phyloP scores from a whole-genome alignment of 2,329 filamentous ascomycete genomes.

The Diaporthe sp. region DNA sequence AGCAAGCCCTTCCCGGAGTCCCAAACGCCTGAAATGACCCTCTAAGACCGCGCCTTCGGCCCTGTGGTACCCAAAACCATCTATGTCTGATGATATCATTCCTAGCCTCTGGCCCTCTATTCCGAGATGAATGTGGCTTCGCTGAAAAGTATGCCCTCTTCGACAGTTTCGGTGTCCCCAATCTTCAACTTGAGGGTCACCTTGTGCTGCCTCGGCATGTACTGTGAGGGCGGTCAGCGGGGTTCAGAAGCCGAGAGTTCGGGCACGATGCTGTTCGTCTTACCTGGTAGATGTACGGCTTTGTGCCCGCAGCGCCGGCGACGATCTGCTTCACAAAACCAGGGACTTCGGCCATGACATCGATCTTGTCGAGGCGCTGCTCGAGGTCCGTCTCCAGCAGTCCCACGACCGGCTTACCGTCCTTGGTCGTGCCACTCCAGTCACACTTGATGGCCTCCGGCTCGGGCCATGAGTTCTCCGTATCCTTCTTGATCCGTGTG shows the following conservation, averaged over 20 bases:
- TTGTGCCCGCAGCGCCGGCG: conserved; percentile 88
- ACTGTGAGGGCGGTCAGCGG: conserved; percentile 66
- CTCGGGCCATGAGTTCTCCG: conserved; percentile 89
- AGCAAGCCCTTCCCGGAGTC: conserved; percentile 14
- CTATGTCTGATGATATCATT: conserved; percentile 22
- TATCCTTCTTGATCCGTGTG: conserved; percentile 77
- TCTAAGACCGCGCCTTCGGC: conserved; percentile 23
- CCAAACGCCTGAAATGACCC: conserved; percentile 37
- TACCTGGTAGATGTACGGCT: conserved; percentile 98
- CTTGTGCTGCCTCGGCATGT: conserved; percentile 73
- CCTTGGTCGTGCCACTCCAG: conserved; percentile 84
- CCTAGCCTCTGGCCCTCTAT: conserved; percentile 44
- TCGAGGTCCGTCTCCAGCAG: conserved; percentile 78
- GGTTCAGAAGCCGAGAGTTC: background rate
- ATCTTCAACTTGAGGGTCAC: conserved; percentile 86
- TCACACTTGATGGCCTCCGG: conserved; percentile 81
- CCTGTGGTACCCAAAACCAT: conserved; percentile 42
- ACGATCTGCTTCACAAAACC: conserved; percentile 96
- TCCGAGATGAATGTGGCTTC: conserved; percentile 97
- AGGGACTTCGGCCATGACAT: conserved; percentile 97
- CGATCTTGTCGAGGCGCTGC: conserved; percentile 82
- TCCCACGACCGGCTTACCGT: conserved; percentile 80
- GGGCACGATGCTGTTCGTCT: conserved; percentile 44
- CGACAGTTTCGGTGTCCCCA: conserved; percentile 81
- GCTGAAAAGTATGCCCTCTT: conserved; percentile 84